A percentile compares a stretch with the other conserved stretches of the same genome.
These are phyloP conservation scores for Meredithiella fracta DNA, from an alignment of 2,329 filamentous ascomycete genomes.

Conservation along the genomic window DNA sequence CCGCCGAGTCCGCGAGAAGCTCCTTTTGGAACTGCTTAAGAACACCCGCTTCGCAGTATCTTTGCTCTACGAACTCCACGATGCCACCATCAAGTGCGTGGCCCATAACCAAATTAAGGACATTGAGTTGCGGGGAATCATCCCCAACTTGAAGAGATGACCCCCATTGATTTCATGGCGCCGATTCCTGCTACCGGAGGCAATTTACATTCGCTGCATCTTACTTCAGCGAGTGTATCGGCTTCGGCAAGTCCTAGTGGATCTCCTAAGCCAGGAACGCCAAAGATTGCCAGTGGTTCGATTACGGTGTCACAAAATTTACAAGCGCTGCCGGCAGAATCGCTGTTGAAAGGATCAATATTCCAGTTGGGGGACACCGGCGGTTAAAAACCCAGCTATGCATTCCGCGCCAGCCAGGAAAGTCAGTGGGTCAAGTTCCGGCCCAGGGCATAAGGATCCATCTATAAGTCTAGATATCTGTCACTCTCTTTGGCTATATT, in stretches of 20 bases:
- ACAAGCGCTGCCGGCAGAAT: background rate
- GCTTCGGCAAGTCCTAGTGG: too few relatives aligned
- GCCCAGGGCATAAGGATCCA: background rate
- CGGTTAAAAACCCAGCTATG: background rate
- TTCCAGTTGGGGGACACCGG: background rate
- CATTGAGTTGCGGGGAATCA: background rate
- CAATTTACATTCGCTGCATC: too few relatives aligned
- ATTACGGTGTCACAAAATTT: too few relatives aligned
- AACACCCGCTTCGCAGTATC: conserved; percentile 3
- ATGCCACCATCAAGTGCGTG: background rate
- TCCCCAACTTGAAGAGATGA: background rate
- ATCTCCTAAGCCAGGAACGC: too few relatives aligned
- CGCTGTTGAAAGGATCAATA: too few relatives aligned
- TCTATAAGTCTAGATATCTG: background rate
- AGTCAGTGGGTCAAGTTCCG: background rate
- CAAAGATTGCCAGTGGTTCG: too few relatives aligned
- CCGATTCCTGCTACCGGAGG: too few relatives aligned
- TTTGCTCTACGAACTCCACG: background rate
- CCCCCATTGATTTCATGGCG: background rate
- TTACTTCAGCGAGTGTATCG: too few relatives aligned
- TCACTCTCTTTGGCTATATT: background rate
- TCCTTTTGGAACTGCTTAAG: conserved; percentile 3
- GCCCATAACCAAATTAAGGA: background rate
- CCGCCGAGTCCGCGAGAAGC: conserved; percentile 8
- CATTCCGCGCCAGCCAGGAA: background rate